Evolutionary conservation across 2,329 filamentous ascomycete genomes (phyloP), one percentile per base, ranked within the genome.

Genomic region (Microdochium bolleyi): DNA sequence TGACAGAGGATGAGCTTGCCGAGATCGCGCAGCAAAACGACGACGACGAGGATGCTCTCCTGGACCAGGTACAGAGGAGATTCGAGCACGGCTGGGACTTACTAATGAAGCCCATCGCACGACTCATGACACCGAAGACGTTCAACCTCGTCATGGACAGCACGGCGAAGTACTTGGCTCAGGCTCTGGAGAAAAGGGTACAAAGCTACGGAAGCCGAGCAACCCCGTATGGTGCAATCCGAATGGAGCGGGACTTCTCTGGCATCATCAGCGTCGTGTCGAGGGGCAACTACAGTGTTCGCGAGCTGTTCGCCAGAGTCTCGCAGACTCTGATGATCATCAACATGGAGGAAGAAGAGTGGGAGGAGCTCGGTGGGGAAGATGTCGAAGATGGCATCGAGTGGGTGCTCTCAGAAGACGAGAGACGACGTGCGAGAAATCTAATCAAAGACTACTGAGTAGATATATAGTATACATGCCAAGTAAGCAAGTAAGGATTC

Each of bases 41-140:
- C 22, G 74, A 80, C 54, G 71, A 77, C 24, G 77, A 82, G 60
- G 76, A 75, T 50, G 74, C 74, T 55, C 62, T 77, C 2, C 67
- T 80, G n/a, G 87, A 91, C 55, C 73, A 86, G 44, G 90, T 96
- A 16, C 80, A 85, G 4, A 79, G 84, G 9, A 84, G 89, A 50
- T 99, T 99, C 67, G 87, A 91, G 62, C 78, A 85, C 55, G 85
- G 86, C 25, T 99, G 92, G 92, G 85, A 91, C 49, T 82, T 85
- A 16, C 80, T 99, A 9, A 90, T 95, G 69, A 84, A 84, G 54
- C 92, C 95, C 0, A 81, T 97, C 52, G 84, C 85, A 48, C 87
- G 94, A 5, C 79, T 99, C 57, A 83, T 97, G 70, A 96, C 91
- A 0, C 72, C 85, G 0, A 78, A 80, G 34, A 88, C 88, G 32